These are phyloP conservation scores for Penicillium argentinense DNA, from an alignment of 495 filamentous ascomycete genomes.

Conservation along the genomic window DNA sequence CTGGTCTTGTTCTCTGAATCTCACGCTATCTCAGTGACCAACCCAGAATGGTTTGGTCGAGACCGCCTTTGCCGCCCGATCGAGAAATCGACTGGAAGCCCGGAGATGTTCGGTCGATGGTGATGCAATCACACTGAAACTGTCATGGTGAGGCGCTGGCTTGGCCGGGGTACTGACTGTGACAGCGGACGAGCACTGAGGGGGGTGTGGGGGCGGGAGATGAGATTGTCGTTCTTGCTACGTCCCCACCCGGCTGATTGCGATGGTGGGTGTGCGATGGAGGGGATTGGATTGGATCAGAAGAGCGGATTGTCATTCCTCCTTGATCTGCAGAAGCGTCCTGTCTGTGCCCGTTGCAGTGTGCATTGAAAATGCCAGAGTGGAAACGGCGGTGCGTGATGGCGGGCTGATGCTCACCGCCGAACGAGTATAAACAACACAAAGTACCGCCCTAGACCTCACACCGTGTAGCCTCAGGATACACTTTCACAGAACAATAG, in stretches of 20 bases:
- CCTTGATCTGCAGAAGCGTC: constrained; percentile 3
- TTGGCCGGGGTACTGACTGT: constrained; percentile 13
- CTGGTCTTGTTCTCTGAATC: not conserved
- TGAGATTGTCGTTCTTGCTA: too few species aligned
- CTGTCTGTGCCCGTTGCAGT: not conserved
- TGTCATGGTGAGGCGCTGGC: constrained; percentile 11
- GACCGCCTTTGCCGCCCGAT: constrained; percentile 17
- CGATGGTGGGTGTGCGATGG: not conserved
- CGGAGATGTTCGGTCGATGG: constrained; percentile 21
- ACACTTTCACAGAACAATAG: too few species aligned
- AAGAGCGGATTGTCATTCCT: constrained; percentile 3
- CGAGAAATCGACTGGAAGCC: constrained; percentile 3
- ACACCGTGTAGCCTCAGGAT: not conserved
- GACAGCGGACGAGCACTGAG: constrained; percentile 22
- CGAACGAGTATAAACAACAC: not conserved
- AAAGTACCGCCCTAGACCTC: not conserved
- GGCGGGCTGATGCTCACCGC: constrained; percentile 7
- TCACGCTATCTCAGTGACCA: too few species aligned
- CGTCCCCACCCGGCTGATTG: too few species aligned
- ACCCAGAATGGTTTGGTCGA: too few species aligned
- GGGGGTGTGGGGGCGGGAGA: constrained; percentile 5
- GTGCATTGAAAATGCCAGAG: too few species aligned
- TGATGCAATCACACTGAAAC: constrained; percentile 31
- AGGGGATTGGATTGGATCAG: constrained; percentile 1
- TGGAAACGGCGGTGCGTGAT: not conserved